Conservation (phyloP, 208 protist species). For the Leishmania aethiopica region DNA sequence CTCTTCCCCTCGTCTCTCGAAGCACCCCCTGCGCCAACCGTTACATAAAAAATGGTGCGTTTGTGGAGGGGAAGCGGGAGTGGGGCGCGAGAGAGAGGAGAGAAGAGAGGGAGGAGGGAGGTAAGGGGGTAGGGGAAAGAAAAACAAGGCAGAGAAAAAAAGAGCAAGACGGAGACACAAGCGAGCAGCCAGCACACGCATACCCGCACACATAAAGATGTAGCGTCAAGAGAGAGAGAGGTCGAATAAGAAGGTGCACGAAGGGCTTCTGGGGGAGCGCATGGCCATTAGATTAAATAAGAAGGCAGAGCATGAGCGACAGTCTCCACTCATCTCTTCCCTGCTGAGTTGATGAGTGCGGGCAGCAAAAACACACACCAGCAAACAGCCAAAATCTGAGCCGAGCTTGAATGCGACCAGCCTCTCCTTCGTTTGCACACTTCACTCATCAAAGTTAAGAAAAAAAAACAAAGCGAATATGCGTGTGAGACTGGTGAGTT, state of each 20-base stretch:
- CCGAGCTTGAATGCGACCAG: background rate
- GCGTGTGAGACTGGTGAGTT: background rate
- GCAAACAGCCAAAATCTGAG: background rate
- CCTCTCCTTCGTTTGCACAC: background rate
- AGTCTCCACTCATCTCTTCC: background rate
- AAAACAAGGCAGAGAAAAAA: background rate
- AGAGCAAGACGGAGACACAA: background rate
- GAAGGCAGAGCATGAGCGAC: background rate
- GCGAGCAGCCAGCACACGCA: background rate
- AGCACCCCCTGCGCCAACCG: background rate
- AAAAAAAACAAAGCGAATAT: background rate
- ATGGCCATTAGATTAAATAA: background rate
- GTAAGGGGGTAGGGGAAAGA: background rate
- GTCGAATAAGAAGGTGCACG: background rate
- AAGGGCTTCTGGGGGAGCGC: background rate
- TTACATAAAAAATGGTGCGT: background rate
- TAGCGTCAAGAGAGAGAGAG: background rate
- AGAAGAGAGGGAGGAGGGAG: too few species aligned
- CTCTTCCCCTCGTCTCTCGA: background rate
- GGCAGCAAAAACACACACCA: background rate
- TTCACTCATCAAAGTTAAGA: background rate
- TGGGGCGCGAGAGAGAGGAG: background rate
- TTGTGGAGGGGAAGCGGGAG: background rate
- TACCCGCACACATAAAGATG: background rate
- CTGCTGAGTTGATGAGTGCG: background rate